phyloP scores from a whole-genome alignment of 2,329 filamentous ascomycete species.

The Achaetomium macrosporum region DNA sequence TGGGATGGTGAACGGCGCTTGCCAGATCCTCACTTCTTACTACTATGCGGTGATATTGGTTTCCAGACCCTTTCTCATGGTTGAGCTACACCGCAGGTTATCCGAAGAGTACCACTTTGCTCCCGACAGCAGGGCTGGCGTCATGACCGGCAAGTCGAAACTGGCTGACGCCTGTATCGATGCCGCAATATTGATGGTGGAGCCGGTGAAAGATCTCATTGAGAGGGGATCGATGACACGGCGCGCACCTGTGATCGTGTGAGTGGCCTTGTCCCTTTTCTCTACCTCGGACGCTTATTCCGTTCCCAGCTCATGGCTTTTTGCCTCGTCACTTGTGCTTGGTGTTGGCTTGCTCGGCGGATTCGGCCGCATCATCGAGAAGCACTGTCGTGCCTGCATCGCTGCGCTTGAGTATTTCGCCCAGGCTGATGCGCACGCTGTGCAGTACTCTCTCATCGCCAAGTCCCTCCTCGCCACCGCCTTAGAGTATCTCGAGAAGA shows the following conservation, averaged over 20 bases:
- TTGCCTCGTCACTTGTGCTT: conserved; percentile 47
- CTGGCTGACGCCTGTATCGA: conserved; percentile 52
- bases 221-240: conserved; percentile 38
- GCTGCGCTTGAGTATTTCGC: conserved; percentile 45
- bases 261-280: conserved; percentile 24
- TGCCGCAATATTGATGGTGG: conserved; percentile 48
- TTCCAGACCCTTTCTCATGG: conserved; percentile 51
- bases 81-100: conserved; percentile 44
- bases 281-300: background rate
- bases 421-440: conserved; percentile 43
- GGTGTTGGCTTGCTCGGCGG: conserved; percentile 46
- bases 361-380: conserved; percentile 48
- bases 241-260: conserved; percentile 46
- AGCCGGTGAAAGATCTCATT: conserved; percentile 41
- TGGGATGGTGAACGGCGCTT: conserved; percentile 39
- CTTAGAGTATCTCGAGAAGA: conserved; percentile 41
- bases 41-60: conserved; percentile 55
- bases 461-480: conserved; percentile 44
- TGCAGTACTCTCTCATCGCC: conserved; percentile 49
- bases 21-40: conserved; percentile 47
- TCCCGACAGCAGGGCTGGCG: conserved; percentile 14
- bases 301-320: conserved; percentile 44
- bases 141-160: conserved; percentile 41
- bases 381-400: conserved; percentile 44
- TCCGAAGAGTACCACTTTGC: conserved; percentile 29